Evolutionary conservation across 1,139 yeast genomes (phyloP).

Genomic region (Magnusiomyces sp.): DNA sequence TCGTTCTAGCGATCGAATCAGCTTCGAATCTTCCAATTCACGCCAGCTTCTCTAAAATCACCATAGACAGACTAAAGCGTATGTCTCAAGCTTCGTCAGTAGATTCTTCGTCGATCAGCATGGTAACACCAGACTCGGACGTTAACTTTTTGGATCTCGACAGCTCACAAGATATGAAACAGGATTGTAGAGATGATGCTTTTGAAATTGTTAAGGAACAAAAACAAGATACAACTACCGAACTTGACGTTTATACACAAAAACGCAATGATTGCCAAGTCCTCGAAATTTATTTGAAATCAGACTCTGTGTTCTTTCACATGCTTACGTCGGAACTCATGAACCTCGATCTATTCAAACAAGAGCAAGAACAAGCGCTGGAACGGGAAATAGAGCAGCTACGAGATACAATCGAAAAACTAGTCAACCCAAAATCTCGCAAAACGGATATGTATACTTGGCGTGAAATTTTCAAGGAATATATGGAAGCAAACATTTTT

Average conservation of each 20-base stretch:
- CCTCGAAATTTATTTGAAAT: constrained; percentile 31
- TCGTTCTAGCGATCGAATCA: constrained; percentile 19
- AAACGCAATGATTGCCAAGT: constrained; percentile 8
- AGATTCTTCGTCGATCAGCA: constrained; percentile 2
- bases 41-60: constrained; percentile 16
- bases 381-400: constrained; percentile 39
- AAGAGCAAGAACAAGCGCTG: constrained; percentile 40
- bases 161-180: background rate
- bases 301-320: constrained; percentile 46
- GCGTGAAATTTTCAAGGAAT: constrained; percentile 59
- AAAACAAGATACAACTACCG: background rate
- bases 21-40: constrained; percentile 16
- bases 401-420: constrained; percentile 34
- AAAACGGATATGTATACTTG: constrained; percentile 57
- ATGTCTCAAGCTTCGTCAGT: constrained; percentile 12
- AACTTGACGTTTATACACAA: background rate
- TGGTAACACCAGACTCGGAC: background rate
- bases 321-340: constrained; percentile 51
- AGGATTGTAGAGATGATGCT: background rate
- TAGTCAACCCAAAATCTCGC: constrained; percentile 35
- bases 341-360: constrained; percentile 40
- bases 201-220: background rate
- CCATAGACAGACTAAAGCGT: constrained; percentile 13
- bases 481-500: constrained; percentile 59
- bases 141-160: background rate